A percentile compares a stretch with the other conserved stretches of the same genome.
phyloP scores from a whole-genome alignment of 805 yeast species.

The Candida vaughaniae region DNA sequence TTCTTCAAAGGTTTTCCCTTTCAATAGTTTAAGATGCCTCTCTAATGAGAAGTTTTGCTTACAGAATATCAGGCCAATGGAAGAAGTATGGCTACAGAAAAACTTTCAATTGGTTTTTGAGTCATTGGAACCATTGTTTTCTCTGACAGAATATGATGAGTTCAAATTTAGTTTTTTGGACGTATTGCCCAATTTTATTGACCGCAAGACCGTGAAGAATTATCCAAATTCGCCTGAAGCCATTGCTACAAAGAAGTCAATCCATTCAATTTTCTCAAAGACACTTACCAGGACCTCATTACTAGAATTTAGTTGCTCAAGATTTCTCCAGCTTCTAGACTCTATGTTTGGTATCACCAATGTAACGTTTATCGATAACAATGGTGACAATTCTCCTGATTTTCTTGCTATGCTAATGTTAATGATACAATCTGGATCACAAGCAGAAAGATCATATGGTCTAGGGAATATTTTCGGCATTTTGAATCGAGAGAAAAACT shows the following conservation, averaged over 20 bases:
- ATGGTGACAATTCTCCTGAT: constrained; percentile 4
- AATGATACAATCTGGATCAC: too few relatives aligned
- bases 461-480: too few relatives aligned
- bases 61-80: constrained; percentile 30
- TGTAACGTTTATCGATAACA: constrained; percentile 1
- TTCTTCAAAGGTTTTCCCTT: constrained; percentile 28
- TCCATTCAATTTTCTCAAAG: background rate
- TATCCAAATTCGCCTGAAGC: background rate
- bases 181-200: too few relatives aligned
- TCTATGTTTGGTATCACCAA: constrained; percentile 2
- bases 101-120: constrained; percentile 32
- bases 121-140: constrained; percentile 1
- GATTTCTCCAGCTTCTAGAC: background rate
- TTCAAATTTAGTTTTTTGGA: constrained; percentile 5
- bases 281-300: background rate
- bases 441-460: too few relatives aligned
- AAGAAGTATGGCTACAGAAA: constrained; percentile 33
- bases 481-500: constrained; percentile 1
- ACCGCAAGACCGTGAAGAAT: too few relatives aligned
- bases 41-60: constrained; percentile 29
- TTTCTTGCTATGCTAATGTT: too few relatives aligned
- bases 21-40: constrained; percentile 28
- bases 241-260: background rate
- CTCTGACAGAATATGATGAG: constrained; percentile 19
- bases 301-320: background rate